Conservation (phyloP, 1,284 basidiomycete species). For the Pascua sp. region DNA sequence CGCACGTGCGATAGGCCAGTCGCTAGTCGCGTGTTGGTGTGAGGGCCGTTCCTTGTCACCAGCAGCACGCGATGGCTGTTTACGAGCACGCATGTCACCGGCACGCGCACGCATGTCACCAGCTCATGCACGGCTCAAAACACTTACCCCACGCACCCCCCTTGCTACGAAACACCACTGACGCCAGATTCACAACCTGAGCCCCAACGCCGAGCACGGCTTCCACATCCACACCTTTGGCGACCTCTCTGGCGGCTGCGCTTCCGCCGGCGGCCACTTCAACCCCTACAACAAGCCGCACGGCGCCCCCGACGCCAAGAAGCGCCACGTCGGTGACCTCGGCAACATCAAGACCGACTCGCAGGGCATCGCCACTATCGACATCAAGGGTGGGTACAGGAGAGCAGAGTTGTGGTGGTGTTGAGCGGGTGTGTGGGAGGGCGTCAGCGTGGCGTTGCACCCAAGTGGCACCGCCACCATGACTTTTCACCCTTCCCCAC, state of each 20-base stretch:
- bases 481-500: too few relatives aligned
- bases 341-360: constrained; percentile 14
- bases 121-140: not conserved
- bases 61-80: too few relatives aligned
- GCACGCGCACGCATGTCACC: not conserved
- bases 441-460: not conserved
- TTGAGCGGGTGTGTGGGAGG: not conserved
- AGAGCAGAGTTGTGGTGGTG: not conserved
- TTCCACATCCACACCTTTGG: constrained; percentile 17
- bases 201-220: constrained; percentile 10
- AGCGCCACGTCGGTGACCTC: constrained; percentile 20
- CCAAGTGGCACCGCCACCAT: not conserved
- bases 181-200: constrained; percentile 11
- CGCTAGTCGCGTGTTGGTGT: too few relatives aligned
- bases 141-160: not conserved
- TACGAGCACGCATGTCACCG: too few relatives aligned
- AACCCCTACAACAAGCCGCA: constrained; percentile 16
- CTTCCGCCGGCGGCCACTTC: constrained; percentile 10
- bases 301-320: constrained; percentile 9
- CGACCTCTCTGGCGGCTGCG: constrained; percentile 11
- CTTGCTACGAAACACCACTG: not conserved
- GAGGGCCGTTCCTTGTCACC: too few relatives aligned
- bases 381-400: not conserved
- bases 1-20: too few relatives aligned
- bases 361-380: constrained; percentile 4